Conservation (phyloP, 2,329 filamentous ascomycete species). For the Domatiomyces catenatus region DNA sequence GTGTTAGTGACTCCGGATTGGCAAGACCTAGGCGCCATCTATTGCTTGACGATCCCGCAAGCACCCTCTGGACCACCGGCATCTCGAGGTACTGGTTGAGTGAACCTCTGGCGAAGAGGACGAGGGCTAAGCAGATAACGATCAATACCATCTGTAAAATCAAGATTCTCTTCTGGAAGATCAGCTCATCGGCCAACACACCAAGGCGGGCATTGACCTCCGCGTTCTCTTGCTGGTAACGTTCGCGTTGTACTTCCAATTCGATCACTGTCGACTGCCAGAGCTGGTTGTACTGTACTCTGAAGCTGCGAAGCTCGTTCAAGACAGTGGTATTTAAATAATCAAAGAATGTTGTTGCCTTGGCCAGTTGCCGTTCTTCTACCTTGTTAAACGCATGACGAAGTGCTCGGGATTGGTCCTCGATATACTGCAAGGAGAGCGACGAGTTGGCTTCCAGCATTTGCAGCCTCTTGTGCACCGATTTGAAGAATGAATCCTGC, state of each 20-base stretch:
- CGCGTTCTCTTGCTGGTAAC: conserved; percentile 66
- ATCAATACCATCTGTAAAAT: conserved; percentile 82
- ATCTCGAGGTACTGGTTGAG: conserved; percentile 31
- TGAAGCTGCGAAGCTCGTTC: conserved; percentile 59
- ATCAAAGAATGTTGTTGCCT: conserved; percentile 66
- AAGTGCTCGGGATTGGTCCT: conserved; percentile 82
- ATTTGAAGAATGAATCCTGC: conserved; percentile 96
- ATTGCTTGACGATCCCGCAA: conserved; percentile 29
- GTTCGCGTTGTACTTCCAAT: conserved; percentile 73
- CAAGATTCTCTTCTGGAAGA: conserved; percentile 73
- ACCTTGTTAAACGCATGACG: conserved; percentile 75
- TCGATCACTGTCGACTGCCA: conserved; percentile 94
- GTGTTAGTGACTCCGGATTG: conserved; percentile 7
- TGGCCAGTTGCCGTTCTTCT: conserved; percentile 73
- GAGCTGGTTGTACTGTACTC: conserved; percentile 82
- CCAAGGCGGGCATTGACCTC: conserved; percentile 68
- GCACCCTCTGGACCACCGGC: conserved; percentile 32
- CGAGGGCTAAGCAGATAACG: conserved; percentile 69
- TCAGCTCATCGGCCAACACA: conserved; percentile 81
- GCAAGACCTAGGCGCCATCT: conserved; percentile 9
- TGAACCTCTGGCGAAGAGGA: conserved; percentile 53
- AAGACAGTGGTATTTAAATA: conserved; percentile 78
- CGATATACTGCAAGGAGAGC: conserved; percentile 84
- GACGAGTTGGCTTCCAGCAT: conserved; percentile 87
- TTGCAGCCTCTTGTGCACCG: conserved; percentile 80